Evolutionary conservation across 345 rosid genomes (phyloP).

Genomic region (Eucalyptus decipiens): DNA sequence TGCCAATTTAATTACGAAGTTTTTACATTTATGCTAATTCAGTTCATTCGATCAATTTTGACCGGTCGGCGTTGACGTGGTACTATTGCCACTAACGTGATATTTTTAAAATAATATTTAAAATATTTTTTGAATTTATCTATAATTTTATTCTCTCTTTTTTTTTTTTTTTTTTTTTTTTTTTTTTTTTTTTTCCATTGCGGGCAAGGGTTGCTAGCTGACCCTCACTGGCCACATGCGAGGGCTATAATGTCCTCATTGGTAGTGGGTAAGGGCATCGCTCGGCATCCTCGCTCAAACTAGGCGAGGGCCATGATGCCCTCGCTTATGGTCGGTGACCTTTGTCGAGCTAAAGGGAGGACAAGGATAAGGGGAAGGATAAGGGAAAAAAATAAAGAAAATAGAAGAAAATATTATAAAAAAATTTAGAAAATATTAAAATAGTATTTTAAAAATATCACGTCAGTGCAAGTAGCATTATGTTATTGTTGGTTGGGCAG

Average conservation of each 20-base stretch:
- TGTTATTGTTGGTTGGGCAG: rapidly evolving
- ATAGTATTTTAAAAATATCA: too few species aligned
- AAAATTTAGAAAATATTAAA: too few species aligned
- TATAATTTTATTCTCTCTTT: too few species aligned
- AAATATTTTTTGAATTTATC: too few species aligned
- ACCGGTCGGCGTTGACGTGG: rapidly evolving
- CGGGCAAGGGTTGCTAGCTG: rapidly evolving
- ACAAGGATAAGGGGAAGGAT: too few species aligned
- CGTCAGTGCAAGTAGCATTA: rapidly evolving
- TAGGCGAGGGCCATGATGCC: rapidly evolving
- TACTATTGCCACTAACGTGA: rapidly evolving
- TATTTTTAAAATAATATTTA: too few species aligned
- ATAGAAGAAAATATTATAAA: too few species aligned
- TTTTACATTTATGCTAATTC: rapidly evolving
- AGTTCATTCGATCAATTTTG: rapidly evolving
- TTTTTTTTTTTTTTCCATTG: rapidly evolving
- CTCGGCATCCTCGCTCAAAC: rapidly evolving
- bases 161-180: rapidly evolving
- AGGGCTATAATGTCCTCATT: too few species aligned
- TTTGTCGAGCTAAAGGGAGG: too few species aligned
- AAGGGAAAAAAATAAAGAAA: too few species aligned
- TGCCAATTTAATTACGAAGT: rapidly evolving
- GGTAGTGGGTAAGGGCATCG: rapidly evolving
- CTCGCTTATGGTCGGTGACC: too few species aligned
- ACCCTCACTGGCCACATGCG: rapidly evolving